Base-by-base conservation (phyloP, 192 early-diverging fungal species). In the Podochytrium sp. region DNA sequence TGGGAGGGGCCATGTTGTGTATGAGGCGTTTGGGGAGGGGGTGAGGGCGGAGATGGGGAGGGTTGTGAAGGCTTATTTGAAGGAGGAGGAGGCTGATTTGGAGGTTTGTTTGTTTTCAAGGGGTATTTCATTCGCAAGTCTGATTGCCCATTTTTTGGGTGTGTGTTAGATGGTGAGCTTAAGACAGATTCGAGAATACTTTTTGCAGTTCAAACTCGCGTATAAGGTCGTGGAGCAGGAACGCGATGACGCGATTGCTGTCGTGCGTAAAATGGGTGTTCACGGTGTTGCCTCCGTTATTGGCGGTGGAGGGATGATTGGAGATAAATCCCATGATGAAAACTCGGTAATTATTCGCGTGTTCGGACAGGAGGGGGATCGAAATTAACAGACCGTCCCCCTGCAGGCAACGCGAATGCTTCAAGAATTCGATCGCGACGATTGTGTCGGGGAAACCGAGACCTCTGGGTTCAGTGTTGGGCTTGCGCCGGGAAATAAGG, bases 381-480 rank as follows among this genome's bases (percentile, higher is more conserved):
- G n/a, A 49, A 49, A 49, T 49, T 12, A 49, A n/a, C n/a, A n/a
- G n/a, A n/a, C n/a, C n/a, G n/a, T n/a, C n/a, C n/a, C 29, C 14
- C 29, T 10, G 14, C 25, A 23, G 55, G 27, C 27, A 10, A 43
- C 63, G 14, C 41, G 32, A 61, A 18, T 38, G 5, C 38, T 61
- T 14, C 35, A 74, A n/a, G 79, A 81, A 32, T 32, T 29, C 40
- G 84, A 85, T 33, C 76, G 76, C 20, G 87, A 90, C 32, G 87
- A 85, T 12, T 79, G 85, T 6, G 88, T 90, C 12, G 88, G 88
- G 25, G 88, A 90, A 2, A 69, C 85, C 6, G 88, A 90, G 52
- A 79, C 84, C 1, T 73, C 41, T 25, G 87, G 88, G 18, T 90
- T 90, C 74, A 84, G 83, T 12, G 74, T 90, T 39, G 88, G 88